Evolutionary conservation across 1,139 yeast genomes (phyloP), one percentile per base, ranked within the genome.

Genomic region (Kurtzmaniella quercitrusa): DNA sequence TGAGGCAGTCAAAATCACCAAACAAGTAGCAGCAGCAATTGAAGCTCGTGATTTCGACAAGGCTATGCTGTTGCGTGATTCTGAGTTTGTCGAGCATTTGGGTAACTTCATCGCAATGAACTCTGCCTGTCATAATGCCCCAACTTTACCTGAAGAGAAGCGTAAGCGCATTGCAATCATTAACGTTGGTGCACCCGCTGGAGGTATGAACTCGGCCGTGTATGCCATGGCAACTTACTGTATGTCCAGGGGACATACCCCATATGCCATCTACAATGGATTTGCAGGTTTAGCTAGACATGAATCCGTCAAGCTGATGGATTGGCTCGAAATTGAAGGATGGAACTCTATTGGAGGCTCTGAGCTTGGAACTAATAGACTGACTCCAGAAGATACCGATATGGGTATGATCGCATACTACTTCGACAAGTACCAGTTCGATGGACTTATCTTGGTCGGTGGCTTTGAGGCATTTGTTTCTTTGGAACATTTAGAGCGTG

Each of bases 171-270:
- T 84, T 50, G 93, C 88, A 41, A 78, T 84, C 43, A 76, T 85
- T 34, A 86, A 84, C 53, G 83, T 84, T 38, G 94, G 94, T 53
- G 94, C 94, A 1, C 89, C 93, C 22, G 85, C 91, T 15, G 87
- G 89, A 44, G 93, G 89, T 43, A 74, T 85, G 77, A 85, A 85
- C 52, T 76, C 87, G 43, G 89, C 89, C 2, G 84, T 85, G 14
- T 76, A 84, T 56, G 82, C 93, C 19, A 84, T 84, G 59, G 84
- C 88, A 3, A 71, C 84, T 17, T 84, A 80, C 64, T 81, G 89
- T 66, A 66, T 84, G 66, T 82, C 91, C 3, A 76, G 78, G 52
- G 94, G 94, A 32, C 94, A 85, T 62, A 77, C 66, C 38, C 84
- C 87, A 18, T 81, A 66, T 55, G 91, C 89, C 15, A 83, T 85